These are phyloP conservation scores for Pichia sporocuriosa DNA, from an alignment of 805 yeast species.

Conservation along the genomic window DNA sequence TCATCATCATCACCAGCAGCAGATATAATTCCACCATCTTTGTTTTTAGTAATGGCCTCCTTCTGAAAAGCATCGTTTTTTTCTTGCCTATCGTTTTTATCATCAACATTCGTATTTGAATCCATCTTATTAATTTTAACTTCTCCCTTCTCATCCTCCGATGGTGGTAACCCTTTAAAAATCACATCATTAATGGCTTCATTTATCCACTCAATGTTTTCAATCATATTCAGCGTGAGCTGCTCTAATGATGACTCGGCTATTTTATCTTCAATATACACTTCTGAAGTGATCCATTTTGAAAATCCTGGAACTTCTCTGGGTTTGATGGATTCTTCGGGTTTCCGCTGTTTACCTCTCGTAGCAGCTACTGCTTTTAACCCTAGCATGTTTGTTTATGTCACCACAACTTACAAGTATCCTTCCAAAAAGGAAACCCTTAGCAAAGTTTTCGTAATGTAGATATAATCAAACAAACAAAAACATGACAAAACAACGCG, in stretches of 20 bases:
- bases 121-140: not conserved
- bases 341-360: conserved; percentile 11
- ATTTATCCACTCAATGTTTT: conserved; percentile 27
- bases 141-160: not conserved
- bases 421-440: too few relatives aligned
- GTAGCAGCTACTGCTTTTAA: conserved; percentile 20
- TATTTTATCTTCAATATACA: conserved; percentile 21
- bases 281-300: conserved; percentile 30
- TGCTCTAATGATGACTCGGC: conserved; percentile 22
- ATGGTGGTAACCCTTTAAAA: not conserved
- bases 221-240: conserved; percentile 20
- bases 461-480: too few relatives aligned
- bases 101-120: not conserved
- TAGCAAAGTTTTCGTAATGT: too few relatives aligned
- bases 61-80: too few relatives aligned
- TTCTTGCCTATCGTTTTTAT: too few relatives aligned
- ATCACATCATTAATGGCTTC: conserved; percentile 22
- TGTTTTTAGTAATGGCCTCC: too few relatives aligned
- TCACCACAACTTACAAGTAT: too few relatives aligned
- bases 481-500: not conserved
- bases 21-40: too few relatives aligned
- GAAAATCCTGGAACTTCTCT: conserved; percentile 27
- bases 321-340: conserved; percentile 3
- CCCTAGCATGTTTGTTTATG: conserved; percentile 25
- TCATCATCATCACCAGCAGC: conserved; percentile 3